Percentiles rank a stretch among this genome's conserved stretches.
phyloP scores from a whole-genome alignment of 768 basidiomycete species.

The Scleroderma bovista region DNA sequence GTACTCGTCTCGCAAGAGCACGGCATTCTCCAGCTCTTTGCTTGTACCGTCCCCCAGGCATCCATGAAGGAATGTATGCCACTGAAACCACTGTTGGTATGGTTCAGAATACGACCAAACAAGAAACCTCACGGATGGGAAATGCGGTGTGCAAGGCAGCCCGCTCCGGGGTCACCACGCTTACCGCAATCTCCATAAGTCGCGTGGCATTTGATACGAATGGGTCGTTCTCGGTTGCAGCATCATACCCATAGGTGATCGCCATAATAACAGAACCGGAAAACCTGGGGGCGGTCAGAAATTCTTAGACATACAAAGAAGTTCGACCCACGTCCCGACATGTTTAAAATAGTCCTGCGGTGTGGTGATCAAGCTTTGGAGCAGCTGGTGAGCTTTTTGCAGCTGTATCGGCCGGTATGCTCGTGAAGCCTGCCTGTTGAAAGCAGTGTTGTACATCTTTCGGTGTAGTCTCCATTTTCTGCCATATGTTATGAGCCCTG shows the following conservation, averaged over 20 bases:
- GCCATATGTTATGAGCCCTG: constrained; percentile 9
- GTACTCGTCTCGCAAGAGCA: background rate
- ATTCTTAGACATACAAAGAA: background rate
- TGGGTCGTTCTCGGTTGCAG: constrained; percentile 14
- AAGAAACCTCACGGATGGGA: constrained; percentile 21
- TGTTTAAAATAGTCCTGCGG: constrained; percentile 20
- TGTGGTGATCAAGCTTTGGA: constrained; percentile 25
- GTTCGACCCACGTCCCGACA: constrained; percentile 16
- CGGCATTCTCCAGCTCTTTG: background rate
- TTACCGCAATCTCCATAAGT: constrained; percentile 13
- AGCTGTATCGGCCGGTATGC: constrained; percentile 30
- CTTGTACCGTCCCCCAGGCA: constrained; percentile 7
- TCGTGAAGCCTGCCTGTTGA: background rate
- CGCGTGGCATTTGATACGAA: constrained; percentile 14
- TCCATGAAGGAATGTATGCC: constrained; percentile 19
- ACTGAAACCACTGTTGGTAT: constrained; percentile 9
- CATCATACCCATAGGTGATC: constrained; percentile 22
- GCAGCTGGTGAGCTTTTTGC: constrained; percentile 25
- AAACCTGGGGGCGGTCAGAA: constrained; percentile 12
- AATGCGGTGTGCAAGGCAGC: constrained; percentile 18
- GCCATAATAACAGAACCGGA: constrained; percentile 23
- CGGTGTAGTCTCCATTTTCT: constrained; percentile 12
- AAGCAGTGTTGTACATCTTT: constrained; percentile 10
- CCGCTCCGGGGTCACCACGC: constrained; percentile 12
- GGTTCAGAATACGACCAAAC: background rate